Conservation (phyloP, 768 basidiomycete species). For the Termitomyces titanicus region DNA sequence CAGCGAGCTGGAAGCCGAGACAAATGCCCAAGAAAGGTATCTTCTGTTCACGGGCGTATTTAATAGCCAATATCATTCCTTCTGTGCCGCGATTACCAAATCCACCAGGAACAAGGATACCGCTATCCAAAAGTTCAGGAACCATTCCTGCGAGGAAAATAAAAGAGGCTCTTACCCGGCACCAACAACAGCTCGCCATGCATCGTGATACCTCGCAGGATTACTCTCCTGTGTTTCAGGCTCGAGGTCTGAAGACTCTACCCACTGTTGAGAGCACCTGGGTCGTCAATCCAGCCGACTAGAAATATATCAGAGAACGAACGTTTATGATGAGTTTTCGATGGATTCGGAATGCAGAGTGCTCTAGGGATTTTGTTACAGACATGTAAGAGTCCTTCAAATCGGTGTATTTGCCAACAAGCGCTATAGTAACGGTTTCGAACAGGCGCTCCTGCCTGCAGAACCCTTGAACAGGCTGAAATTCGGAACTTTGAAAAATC, state of each 20-base stretch:
- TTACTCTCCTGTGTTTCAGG: conserved; percentile 70
- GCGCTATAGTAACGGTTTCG: conserved; percentile 82
- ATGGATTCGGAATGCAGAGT: conserved; percentile 91
- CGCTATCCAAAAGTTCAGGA: conserved; percentile 41
- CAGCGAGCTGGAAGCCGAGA: conserved; percentile 95
- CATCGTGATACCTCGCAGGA: conserved; percentile 91
- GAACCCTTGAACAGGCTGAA: not conserved
- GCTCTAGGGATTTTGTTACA: conserved; percentile 94
- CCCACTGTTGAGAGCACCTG: conserved; percentile 60
- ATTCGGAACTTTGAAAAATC: conserved; percentile 14
- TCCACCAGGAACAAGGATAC: conserved; percentile 96
- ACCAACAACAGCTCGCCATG: conserved; percentile 89
- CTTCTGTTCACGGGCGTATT: conserved; percentile 94
- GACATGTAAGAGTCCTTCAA: conserved; percentile 99
- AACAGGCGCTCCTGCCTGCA: conserved; percentile 89
- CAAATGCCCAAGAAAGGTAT: conserved; percentile 96
- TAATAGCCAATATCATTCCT: conserved; percentile 98
- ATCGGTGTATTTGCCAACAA: conserved; percentile 97
- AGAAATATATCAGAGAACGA: conserved; percentile 20
- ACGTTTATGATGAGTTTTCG: conserved; percentile 81
- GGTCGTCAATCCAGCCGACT: not conserved
- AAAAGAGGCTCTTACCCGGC: conserved; percentile 57
- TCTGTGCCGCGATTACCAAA: conserved; percentile 93
- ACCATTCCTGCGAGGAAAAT: not conserved
- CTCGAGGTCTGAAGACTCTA: conserved; percentile 92